Conservation (phyloP, 257 asterid species). For the Knoxia roxburghii region DNA sequence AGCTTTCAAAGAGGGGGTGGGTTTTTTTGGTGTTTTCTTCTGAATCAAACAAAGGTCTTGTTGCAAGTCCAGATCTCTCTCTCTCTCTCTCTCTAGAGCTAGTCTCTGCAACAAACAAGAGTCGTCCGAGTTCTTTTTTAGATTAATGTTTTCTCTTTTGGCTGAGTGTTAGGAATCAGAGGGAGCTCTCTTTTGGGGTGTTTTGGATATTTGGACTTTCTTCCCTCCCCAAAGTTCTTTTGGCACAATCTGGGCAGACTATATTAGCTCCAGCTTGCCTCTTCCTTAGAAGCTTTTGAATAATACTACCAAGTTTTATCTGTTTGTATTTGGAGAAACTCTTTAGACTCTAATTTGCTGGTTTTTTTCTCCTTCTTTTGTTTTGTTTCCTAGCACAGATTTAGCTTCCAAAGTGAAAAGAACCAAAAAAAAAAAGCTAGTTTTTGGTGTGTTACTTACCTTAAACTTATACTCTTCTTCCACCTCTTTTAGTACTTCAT, state of each 20-base stretch:
- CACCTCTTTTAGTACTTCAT: background rate
- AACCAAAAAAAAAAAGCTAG: conserved; percentile 7
- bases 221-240: conserved; percentile 33
- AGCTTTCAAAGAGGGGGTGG: conserved; percentile 33
- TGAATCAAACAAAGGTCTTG: conserved; percentile 37
- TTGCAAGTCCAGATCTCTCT: conserved; percentile 33
- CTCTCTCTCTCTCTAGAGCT: too few species aligned
- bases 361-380: conserved; percentile 14
- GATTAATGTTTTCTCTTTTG: conserved; percentile 36
- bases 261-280: background rate
- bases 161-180: conserved; percentile 22
- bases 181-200: too few species aligned
- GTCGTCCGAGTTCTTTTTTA: conserved; percentile 11
- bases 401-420: conserved; percentile 12
- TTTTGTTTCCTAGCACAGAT: conserved; percentile 23
- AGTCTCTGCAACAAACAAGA: conserved; percentile 19
- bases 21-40: conserved; percentile 47
- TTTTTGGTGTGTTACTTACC: conserved; percentile 9
- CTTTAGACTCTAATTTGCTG: too few species aligned
- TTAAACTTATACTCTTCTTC: conserved; percentile 8
- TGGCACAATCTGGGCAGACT: conserved; percentile 23
- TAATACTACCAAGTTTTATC: conserved; percentile 55
- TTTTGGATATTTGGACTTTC: conserved; percentile 17
- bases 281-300: conserved; percentile 17
- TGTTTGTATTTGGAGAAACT: conserved; percentile 45